phyloP scores from a whole-genome alignment of 2,329 filamentous ascomycete species.

The Coniosporium uncinatum region DNA sequence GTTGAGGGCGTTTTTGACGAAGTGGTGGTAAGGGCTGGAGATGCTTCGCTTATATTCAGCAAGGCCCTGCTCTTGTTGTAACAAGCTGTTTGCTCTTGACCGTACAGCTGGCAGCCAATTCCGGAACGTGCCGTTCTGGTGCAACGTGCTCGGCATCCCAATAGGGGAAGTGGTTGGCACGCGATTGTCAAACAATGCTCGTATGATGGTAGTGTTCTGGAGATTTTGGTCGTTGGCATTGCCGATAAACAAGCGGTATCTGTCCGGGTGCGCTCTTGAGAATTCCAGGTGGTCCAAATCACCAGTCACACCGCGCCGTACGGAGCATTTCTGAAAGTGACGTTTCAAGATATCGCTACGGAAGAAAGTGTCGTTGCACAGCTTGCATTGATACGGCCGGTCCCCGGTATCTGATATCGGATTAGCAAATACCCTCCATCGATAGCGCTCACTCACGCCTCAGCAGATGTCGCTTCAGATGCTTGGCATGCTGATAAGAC shows the following conservation, averaged over 20 bases:
- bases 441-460: slow-evolving; percentile 75
- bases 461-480: slow-evolving; percentile 92
- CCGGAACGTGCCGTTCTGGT: too few species aligned
- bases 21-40: too few species aligned
- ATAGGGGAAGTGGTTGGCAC: too few species aligned
- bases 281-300: slow-evolving; percentile 93
- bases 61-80: too few species aligned
- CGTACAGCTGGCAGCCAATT: too few species aligned
- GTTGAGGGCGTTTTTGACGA: too few species aligned
- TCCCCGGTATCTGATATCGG: slow-evolving; percentile 78
- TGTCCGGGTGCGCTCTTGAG: slow-evolving; percentile 74
- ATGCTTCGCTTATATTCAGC: too few species aligned
- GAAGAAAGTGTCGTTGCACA: slow-evolving; percentile 97
- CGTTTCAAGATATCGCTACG: slow-evolving; percentile 98
- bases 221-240: slow-evolving; percentile 9
- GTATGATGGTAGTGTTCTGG: slow-evolving; percentile 1
- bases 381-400: slow-evolving; percentile 95
- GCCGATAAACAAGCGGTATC: slow-evolving; percentile 35
- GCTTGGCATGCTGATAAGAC: slow-evolving; percentile 96
- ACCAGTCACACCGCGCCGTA: slow-evolving; percentile 85
- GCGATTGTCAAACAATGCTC: too few species aligned
- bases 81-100: too few species aligned
- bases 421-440: slow-evolving; percentile 1
- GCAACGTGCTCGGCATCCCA: too few species aligned
- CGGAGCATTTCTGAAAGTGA: slow-evolving; percentile 98